Evolutionary conservation across 371 early-diverging fungal genomes (phyloP).

Genomic region (Polyrhizophydium stewartii): DNA sequence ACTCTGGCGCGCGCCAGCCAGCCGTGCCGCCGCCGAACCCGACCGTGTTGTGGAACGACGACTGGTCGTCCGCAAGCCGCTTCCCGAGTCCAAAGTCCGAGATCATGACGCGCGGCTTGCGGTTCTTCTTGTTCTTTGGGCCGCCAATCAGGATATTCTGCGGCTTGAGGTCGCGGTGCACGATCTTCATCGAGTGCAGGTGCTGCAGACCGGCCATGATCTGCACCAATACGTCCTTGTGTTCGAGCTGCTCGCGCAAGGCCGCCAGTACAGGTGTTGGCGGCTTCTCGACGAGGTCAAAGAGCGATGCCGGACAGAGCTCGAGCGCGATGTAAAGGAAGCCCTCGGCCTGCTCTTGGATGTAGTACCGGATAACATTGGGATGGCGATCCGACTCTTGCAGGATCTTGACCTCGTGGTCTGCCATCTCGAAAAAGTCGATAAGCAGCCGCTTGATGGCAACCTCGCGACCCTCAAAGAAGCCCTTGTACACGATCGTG

Average conservation of each 20-base stretch:
- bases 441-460: constrained; percentile 91
- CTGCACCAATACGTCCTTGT: constrained; percentile 64
- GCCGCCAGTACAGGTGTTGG: constrained; percentile 7
- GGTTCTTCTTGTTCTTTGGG: constrained; percentile 13
- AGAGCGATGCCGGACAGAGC: constrained; percentile 71
- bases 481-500: constrained; percentile 91
- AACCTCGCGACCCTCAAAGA: constrained; percentile 84
- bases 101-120: constrained; percentile 71
- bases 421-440: constrained; percentile 92
- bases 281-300: constrained; percentile 39
- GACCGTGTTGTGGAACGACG: constrained; percentile 88
- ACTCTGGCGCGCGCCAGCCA: constrained; percentile 97
- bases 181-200: constrained; percentile 88
- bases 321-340: constrained; percentile 96
- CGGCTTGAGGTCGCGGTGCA: constrained; percentile 93
- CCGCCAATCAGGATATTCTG: constrained; percentile 81
- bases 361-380: constrained; percentile 93
- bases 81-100: constrained; percentile 98
- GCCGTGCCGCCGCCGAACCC: constrained; percentile 62
- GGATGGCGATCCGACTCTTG: constrained; percentile 93
- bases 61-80: constrained; percentile 88
- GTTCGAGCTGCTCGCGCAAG: constrained; percentile 26
- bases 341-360: constrained; percentile 73
- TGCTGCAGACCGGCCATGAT: constrained; percentile 81
- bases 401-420: constrained; percentile 86